phyloP scores from a whole-genome alignment of 495 filamentous ascomycete genomes.

The Neurospora sp. region DNA sequence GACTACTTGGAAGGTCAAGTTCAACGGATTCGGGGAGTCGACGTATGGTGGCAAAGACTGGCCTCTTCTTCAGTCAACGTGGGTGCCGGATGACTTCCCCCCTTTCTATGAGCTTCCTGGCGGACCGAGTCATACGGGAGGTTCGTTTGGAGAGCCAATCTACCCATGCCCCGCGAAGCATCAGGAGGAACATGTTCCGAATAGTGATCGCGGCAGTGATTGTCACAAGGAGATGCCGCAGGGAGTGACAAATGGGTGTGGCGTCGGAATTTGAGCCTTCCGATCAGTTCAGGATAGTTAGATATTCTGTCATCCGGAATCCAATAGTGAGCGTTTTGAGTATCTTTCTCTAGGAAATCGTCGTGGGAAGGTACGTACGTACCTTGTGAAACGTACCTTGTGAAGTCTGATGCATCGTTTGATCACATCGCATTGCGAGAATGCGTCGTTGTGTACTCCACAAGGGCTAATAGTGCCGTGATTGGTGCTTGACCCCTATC shows the following conservation, averaged over 20 bases:
- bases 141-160: background rate
- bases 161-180: background rate
- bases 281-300: background rate
- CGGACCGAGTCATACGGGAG: background rate
- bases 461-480: background rate
- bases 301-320: background rate
- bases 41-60: background rate
- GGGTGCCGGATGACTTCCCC: slow-evolving; percentile 1
- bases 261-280: background rate
- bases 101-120: slow-evolving; percentile 6
- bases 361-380: background rate
- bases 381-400: background rate
- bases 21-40: slow-evolving; percentile 10
- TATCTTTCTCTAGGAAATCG: background rate
- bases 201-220: background rate
- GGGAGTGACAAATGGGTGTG: background rate
- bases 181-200: background rate
- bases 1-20: slow-evolving; percentile 10
- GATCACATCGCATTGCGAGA: background rate
- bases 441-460: background rate
- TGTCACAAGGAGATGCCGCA: background rate
- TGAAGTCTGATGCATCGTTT: background rate
- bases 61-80: background rate
- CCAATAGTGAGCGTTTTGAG: background rate
- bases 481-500: background rate